These are phyloP conservation scores for Phyllosticta citrichinensis DNA, from an alignment of 2,329 filamentous ascomycete species.

Conservation along the genomic window DNA sequence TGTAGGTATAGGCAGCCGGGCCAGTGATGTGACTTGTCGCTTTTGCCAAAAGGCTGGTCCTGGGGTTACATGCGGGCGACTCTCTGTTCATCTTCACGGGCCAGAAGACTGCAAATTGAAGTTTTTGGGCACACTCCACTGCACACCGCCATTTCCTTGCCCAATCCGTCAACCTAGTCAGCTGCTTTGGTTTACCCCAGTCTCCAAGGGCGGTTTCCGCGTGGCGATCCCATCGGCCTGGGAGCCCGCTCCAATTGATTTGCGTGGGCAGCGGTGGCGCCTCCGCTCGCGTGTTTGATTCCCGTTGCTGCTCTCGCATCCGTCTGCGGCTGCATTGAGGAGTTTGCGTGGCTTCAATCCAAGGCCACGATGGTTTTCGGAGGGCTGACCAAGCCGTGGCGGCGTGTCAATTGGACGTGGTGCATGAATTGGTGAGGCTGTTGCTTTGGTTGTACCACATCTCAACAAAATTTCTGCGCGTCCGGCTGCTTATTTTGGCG, in stretches of 20 bases:
- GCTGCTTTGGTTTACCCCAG: not conserved
- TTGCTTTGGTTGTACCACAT: not conserved
- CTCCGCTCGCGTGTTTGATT: constrained; percentile 2
- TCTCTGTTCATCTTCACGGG: not conserved
- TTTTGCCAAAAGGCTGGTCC: not conserved
- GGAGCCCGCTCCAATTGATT: constrained; percentile 7
- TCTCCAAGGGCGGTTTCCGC: constrained; percentile 8
- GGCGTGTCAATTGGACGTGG: not conserved
- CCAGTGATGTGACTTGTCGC: constrained; percentile 1
- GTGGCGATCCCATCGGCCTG: constrained; percentile 11
- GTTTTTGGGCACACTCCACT: not conserved
- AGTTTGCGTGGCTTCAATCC: too few relatives aligned
- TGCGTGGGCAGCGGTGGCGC: constrained; percentile 1
- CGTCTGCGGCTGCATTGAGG: not conserved
- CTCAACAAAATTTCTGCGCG: not conserved
- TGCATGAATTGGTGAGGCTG: not conserved
- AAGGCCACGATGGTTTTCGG: not conserved
- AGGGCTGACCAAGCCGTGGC: not conserved
- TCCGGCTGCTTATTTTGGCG: not conserved
- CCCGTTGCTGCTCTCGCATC: not conserved
- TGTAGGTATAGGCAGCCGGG: not conserved
- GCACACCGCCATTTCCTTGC: constrained; percentile 9
- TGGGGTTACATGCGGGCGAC: not conserved
- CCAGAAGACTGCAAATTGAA: not conserved
- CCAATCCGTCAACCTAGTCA: constrained; percentile 8